phyloP scores from a whole-genome alignment of 2,329 filamentous ascomycete genomes.

The Cyclaneusma minus region DNA sequence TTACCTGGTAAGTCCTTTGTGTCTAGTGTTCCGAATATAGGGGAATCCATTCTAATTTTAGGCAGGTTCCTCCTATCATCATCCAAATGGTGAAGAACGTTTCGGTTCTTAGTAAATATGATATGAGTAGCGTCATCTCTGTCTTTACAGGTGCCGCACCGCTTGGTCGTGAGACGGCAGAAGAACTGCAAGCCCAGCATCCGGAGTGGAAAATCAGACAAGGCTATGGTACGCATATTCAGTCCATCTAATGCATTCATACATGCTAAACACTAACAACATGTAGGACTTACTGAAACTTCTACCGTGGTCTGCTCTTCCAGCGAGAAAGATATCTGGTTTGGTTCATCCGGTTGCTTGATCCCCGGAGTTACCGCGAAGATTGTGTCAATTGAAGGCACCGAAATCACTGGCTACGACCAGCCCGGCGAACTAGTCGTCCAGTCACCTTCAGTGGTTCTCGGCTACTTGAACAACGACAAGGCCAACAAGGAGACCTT shows the following conservation, averaged over 20 bases:
- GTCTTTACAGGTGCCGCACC: conserved; percentile 69
- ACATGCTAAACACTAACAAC: conserved; percentile 1
- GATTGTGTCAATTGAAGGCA: conserved; percentile 51
- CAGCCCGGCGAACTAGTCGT: conserved; percentile 69
- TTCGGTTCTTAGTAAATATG: conserved; percentile 45
- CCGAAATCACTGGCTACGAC: conserved; percentile 55
- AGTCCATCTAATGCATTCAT: background rate
- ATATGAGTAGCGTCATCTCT: conserved; percentile 49
- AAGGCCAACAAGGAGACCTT: conserved; percentile 74
- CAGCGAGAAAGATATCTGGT: conserved; percentile 44
- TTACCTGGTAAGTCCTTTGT: conserved; percentile 37
- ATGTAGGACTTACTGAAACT: conserved; percentile 58
- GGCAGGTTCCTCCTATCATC: conserved; percentile 63
- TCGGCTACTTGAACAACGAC: conserved; percentile 80
- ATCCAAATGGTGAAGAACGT: conserved; percentile 57
- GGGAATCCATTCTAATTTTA: background rate
- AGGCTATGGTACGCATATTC: conserved; percentile 42
- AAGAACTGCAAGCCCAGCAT: conserved; percentile 43
- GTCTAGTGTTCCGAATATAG: background rate
- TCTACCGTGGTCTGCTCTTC: conserved; percentile 52
- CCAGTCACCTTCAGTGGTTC: conserved; percentile 57
- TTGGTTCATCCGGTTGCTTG: conserved; percentile 58
- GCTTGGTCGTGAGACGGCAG: conserved; percentile 55
- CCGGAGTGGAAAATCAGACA: conserved; percentile 53
- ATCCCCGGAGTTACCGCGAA: conserved; percentile 49